These are phyloP conservation scores for Larix kaempferi DNA, from an alignment of 75 land plant genomes.

Conservation along the genomic window DNA sequence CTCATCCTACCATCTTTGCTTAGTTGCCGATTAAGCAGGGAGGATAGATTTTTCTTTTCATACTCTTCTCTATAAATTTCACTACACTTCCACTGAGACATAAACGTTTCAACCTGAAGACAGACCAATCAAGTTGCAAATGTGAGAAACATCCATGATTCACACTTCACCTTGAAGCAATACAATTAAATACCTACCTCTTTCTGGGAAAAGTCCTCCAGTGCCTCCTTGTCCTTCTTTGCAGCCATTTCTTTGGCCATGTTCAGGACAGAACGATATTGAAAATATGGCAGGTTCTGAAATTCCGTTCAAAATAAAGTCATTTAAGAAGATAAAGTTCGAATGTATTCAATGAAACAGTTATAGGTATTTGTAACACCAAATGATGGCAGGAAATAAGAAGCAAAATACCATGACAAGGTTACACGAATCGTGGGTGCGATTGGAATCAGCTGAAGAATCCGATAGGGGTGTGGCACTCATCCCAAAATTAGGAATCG, in stretches of 20 bases:
- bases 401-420: too few relatives aligned
- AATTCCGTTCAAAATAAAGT: not conserved
- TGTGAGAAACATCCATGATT: not conserved
- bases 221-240: constrained; percentile 44
- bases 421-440: too few relatives aligned
- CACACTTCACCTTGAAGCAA: not conserved
- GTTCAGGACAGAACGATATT: constrained; percentile 36
- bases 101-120: constrained; percentile 53
- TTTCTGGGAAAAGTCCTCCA: constrained; percentile 29
- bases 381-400: too few relatives aligned
- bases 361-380: not conserved
- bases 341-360: not conserved
- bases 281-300: constrained; percentile 60
- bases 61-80: constrained; percentile 63
- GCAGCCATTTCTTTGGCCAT: constrained; percentile 50
- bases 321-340: not conserved
- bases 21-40: constrained; percentile 43
- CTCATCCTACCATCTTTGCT: constrained; percentile 66
- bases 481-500: too few relatives aligned
- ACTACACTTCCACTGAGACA: constrained; percentile 37
- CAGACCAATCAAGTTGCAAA: not conserved
- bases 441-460: too few relatives aligned
- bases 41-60: constrained; percentile 42
- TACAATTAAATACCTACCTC: constrained; percentile 32
- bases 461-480: too few relatives aligned